Evolutionary conservation across 768 basidiomycete species (phyloP).

Genomic region (Phaffia tasmanica): DNA sequence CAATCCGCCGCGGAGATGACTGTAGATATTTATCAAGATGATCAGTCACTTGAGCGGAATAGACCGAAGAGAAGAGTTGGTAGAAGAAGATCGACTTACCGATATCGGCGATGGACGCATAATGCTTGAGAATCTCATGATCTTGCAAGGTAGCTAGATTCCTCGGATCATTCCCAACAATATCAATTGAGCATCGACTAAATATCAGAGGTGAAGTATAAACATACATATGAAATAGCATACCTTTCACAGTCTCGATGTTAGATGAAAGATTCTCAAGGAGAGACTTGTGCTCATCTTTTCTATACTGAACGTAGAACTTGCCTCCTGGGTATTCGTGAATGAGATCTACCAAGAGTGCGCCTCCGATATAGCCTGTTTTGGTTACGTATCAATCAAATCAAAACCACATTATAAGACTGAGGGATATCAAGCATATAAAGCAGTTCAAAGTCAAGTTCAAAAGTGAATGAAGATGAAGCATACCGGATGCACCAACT

Average conservation of each 20-base stretch:
- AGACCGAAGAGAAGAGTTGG: background rate
- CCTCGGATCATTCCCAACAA: background rate
- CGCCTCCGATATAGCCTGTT: conserved; percentile 8
- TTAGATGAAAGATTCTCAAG: conserved; percentile 4
- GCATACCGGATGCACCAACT: conserved; percentile 16
- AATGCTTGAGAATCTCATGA: conserved; percentile 1
- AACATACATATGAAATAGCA: background rate
- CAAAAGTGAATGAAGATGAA: background rate
- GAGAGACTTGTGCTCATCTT: conserved; percentile 3
- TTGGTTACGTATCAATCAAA: background rate
- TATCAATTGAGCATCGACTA: background rate
- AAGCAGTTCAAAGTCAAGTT: too few species aligned
- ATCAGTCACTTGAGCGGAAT: background rate
- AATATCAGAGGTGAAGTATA: background rate
- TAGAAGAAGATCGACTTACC: background rate
- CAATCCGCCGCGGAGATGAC: conserved; percentile 22
- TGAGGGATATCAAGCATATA: background rate
- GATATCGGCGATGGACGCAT: conserved; percentile 14
- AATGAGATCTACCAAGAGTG: conserved; percentile 2
- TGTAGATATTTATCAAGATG: background rate
- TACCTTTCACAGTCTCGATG: conserved; percentile 19
- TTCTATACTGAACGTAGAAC: conserved; percentile 18
- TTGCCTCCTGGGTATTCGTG: conserved; percentile 7
- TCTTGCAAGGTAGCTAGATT: conserved; percentile 14
- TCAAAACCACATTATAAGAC: background rate